These are phyloP conservation scores for Flueggea neowawraea DNA, from an alignment of 441 rosid species.

Conservation along the genomic window DNA sequence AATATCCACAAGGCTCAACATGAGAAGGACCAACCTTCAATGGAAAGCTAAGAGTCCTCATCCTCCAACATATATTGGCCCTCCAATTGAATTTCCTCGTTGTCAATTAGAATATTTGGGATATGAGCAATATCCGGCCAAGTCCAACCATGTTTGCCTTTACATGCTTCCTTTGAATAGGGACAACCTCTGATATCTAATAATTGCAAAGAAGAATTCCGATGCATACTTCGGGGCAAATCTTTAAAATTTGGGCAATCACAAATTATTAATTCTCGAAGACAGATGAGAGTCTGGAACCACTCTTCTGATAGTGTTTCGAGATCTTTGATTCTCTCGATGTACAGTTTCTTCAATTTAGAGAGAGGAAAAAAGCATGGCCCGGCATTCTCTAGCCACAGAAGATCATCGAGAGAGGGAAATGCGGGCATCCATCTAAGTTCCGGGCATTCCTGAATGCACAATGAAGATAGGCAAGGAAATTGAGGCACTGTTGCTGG, in stretches of 20 bases:
- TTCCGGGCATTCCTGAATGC: slow-evolving; percentile 11
- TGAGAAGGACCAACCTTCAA: too few relatives aligned
- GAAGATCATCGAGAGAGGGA: slow-evolving; percentile 10
- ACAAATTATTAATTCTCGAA: neutral
- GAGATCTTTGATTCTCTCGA: neutral
- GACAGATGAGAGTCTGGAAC: slow-evolving; percentile 12
- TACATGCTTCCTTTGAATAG: slow-evolving; percentile 6
- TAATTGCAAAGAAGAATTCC: neutral
- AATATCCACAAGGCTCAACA: too few relatives aligned
- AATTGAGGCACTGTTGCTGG: neutral
- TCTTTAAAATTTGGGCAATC: slow-evolving; percentile 5
- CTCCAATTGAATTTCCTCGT: neutral
- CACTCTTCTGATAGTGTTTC: slow-evolving; percentile 5
- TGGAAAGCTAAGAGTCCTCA: too few relatives aligned
- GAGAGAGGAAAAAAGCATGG: neutral
- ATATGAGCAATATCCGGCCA: slow-evolving; percentile 19
- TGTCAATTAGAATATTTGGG: slow-evolving; percentile 3
- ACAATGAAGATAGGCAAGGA: slow-evolving; percentile 14
- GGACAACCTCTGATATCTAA: neutral
- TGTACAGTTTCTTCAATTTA: slow-evolving; percentile 9
- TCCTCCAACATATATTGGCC: neutral
- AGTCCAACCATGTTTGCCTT: neutral
- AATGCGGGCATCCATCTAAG: slow-evolving; percentile 15
- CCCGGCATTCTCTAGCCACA: neutral
- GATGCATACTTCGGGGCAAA: neutral